Conservation (phyloP, 495 filamentous ascomycete genomes). For the Aspergillus taichungensis region DNA sequence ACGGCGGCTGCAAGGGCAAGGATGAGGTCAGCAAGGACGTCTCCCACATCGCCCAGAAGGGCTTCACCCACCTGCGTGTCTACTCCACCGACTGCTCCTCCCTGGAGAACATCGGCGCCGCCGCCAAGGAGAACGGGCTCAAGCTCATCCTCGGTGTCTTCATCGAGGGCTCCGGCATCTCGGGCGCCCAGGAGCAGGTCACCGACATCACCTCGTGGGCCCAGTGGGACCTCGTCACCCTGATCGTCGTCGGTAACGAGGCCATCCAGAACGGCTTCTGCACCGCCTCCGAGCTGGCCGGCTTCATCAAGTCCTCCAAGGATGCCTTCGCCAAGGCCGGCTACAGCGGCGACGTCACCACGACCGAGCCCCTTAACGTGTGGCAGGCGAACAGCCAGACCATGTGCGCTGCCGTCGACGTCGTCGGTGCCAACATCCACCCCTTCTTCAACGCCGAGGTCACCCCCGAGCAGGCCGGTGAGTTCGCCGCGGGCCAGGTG, state of each 20-base stretch:
- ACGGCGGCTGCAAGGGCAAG: constrained; percentile 58
- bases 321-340: constrained; percentile 44
- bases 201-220: constrained; percentile 61
- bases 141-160: constrained; percentile 81
- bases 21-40: constrained; percentile 56
- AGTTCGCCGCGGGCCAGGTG: constrained; percentile 61
- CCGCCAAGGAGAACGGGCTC: constrained; percentile 52
- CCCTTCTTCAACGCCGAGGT: constrained; percentile 80
- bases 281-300: constrained; percentile 50
- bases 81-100: constrained; percentile 87
- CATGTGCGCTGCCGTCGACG: constrained; percentile 68
- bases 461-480: constrained; percentile 54
- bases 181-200: constrained; percentile 58
- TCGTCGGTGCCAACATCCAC: constrained; percentile 78
- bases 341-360: constrained; percentile 70
- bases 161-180: constrained; percentile 57
- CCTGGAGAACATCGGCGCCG: constrained; percentile 63
- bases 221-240: constrained; percentile 63
- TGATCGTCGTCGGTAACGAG: constrained; percentile 89
- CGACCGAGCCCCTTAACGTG: constrained; percentile 74
- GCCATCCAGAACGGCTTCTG: constrained; percentile 62
- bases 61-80: constrained; percentile 75
- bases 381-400: constrained; percentile 45
- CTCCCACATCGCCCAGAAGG: constrained; percentile 55
- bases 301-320: constrained; percentile 55